Percentiles rank a stretch among this genome's conserved stretches.
phyloP scores from a whole-genome alignment of 306 rosid species.

The Cicer judaicum region DNA sequence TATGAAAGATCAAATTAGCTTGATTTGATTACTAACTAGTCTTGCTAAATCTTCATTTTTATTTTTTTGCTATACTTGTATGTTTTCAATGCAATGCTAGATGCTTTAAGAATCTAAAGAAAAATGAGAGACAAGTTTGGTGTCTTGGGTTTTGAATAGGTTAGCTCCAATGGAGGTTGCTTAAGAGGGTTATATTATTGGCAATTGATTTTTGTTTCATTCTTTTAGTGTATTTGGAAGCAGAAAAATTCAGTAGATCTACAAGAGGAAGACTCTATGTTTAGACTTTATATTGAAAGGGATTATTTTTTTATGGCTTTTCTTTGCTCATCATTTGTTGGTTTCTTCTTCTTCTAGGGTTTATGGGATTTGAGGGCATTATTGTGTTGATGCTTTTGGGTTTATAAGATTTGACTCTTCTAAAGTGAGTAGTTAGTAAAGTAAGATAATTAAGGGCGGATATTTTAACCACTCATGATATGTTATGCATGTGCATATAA shows the following conservation, averaged over 20 bases:
- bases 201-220: neutral
- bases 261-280: conserved; percentile 10
- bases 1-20: neutral
- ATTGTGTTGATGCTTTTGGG: neutral
- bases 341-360: neutral
- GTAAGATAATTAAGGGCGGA: too few relatives aligned
- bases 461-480: too few relatives aligned
- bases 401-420: too few relatives aligned
- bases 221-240: conserved; percentile 7
- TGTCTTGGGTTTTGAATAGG: conserved; percentile 3
- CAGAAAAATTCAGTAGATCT: conserved; percentile 28
- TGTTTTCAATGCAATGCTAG: neutral
- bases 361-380: conserved; percentile 32
- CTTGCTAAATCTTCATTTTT: conserved; percentile 22
- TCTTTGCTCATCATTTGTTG: conserved; percentile 15
- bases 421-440: too few relatives aligned
- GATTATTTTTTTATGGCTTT: conserved; percentile 12
- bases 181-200: conserved; percentile 24
- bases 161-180: neutral
- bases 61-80: conserved; percentile 8
- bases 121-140: conserved; percentile 12
- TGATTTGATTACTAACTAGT: neutral
- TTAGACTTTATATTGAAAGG: neutral
- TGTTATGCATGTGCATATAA: too few relatives aligned
- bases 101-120: conserved; percentile 33